These are phyloP conservation scores for Sporothrix luriei DNA, from an alignment of 2,329 filamentous ascomycete genomes.

Conservation along the genomic window DNA sequence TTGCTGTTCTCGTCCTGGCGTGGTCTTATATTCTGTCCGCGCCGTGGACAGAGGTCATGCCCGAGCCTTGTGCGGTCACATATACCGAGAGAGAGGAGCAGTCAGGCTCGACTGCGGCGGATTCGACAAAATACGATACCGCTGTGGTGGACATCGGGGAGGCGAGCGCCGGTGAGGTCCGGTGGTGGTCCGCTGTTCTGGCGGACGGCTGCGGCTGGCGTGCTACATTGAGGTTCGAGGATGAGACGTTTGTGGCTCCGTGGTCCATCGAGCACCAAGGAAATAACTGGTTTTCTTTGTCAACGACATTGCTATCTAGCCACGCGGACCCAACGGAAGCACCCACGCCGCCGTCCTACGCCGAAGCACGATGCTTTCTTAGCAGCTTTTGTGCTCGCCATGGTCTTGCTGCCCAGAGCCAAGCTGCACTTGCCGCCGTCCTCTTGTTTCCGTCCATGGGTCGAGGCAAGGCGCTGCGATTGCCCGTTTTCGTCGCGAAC, in stretches of 20 bases:
- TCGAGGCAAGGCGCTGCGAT: slow-evolving; percentile 27
- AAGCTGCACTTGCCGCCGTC: slow-evolving; percentile 38
- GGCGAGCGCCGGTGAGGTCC: slow-evolving; percentile 26
- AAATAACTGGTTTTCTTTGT: slow-evolving; percentile 19
- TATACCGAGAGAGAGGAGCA: slow-evolving; percentile 23
- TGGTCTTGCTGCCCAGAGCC: slow-evolving; percentile 36
- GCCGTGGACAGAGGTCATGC: slow-evolving; percentile 30
- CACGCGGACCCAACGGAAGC: no score
- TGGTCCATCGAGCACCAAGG: slow-evolving; percentile 34
- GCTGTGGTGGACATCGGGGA: slow-evolving; percentile 32
- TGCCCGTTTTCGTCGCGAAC: slow-evolving; percentile 27
- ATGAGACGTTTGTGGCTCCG: slow-evolving; percentile 34
- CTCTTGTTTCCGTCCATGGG: slow-evolving; percentile 37
- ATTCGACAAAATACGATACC: neutral
- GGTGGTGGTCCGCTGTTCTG: slow-evolving; percentile 33
- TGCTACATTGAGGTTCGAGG: slow-evolving; percentile 31
- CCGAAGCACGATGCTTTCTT: slow-evolving; percentile 37
- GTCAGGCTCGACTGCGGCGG: neutral
- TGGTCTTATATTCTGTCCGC: slow-evolving; percentile 32
- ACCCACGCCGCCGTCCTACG: slow-evolving; percentile 33
- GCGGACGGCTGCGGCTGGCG: slow-evolving; percentile 32
- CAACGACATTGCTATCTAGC: neutral
- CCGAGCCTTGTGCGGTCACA: slow-evolving; percentile 20
- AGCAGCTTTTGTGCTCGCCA: slow-evolving; percentile 36
- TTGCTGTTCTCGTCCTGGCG: slow-evolving; percentile 30